Percentiles rank a stretch among this genome's conserved stretches.
Conservation (phyloP, 1,284 basidiomycete genomes). For the Pholiota adiposa region DNA sequence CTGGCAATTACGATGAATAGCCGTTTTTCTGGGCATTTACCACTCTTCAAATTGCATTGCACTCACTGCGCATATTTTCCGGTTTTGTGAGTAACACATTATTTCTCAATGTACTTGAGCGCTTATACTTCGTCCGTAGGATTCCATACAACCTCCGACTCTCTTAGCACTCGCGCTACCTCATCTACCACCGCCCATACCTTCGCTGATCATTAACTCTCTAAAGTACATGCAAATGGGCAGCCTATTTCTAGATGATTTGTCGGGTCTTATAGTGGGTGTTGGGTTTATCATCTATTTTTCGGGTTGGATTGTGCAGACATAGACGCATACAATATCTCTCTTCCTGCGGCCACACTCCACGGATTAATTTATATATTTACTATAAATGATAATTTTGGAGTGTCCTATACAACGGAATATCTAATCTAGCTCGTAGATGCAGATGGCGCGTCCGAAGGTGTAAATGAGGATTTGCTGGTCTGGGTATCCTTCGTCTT, state of each 20-base stretch:
- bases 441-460: background rate
- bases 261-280: slow-evolving; percentile 67
- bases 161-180: slow-evolving; percentile 64
- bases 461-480: background rate
- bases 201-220: slow-evolving; percentile 59
- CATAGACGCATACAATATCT: slow-evolving; percentile 4
- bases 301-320: slow-evolving; percentile 48
- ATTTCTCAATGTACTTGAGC: background rate
- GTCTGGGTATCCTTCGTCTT: background rate
- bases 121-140: slow-evolving; percentile 40
- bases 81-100: slow-evolving; percentile 56
- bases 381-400: slow-evolving; percentile 15
- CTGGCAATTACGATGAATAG: slow-evolving; percentile 39
- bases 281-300: slow-evolving; percentile 63
- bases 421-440: background rate
- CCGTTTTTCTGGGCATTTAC: slow-evolving; percentile 82
- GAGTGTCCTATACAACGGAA: background rate
- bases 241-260: slow-evolving; percentile 66
- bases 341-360: slow-evolving; percentile 7
- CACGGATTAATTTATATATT: slow-evolving; percentile 22
- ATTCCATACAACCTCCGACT: slow-evolving; percentile 59
- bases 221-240: slow-evolving; percentile 71
- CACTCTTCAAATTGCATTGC: slow-evolving; percentile 67
- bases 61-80: slow-evolving; percentile 71
- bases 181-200: slow-evolving; percentile 66